Evolutionary conservation across 2,329 filamentous ascomycete genomes (phyloP).

Genomic region (Teratosphaeria pseudoeucalypti): DNA sequence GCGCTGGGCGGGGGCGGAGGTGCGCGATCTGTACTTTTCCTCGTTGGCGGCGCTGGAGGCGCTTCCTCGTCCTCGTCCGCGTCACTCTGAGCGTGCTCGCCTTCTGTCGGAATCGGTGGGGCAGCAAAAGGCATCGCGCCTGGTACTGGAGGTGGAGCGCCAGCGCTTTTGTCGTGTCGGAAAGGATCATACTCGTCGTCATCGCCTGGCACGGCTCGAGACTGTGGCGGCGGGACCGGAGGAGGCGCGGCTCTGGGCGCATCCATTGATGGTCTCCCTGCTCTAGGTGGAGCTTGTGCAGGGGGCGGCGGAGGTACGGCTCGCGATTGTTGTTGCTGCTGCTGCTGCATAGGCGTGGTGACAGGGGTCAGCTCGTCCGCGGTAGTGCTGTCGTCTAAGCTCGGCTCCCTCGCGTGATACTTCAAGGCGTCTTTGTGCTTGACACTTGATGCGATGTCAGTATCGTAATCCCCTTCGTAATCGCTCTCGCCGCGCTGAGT

Average conservation of each 20-base stretch:
- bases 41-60: constrained; percentile 4
- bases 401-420: constrained; percentile 66
- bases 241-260: constrained; percentile 57
- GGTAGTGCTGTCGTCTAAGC: constrained; percentile 54
- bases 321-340: constrained; percentile 27
- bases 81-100: constrained; percentile 22
- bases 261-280: constrained; percentile 54
- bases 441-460: constrained; percentile 88
- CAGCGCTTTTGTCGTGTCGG: constrained; percentile 30
- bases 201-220: constrained; percentile 27
- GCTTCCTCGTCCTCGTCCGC: constrained; percentile 28
- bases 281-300: constrained; percentile 38
- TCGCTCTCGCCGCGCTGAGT: constrained; percentile 74
- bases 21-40: constrained; percentile 23
- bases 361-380: constrained; percentile 44
- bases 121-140: constrained; percentile 22
- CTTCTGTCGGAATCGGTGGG: constrained; percentile 24
- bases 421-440: constrained; percentile 90
- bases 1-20: constrained; percentile 29
- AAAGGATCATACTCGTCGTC: constrained; percentile 61
- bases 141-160: constrained; percentile 22
- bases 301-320: constrained; percentile 48
- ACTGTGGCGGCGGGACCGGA: constrained; percentile 45
- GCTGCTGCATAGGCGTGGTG: constrained; percentile 25
- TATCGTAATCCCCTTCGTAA: constrained; percentile 96